Percentiles rank a stretch among this genome's conserved stretches.
These are phyloP conservation scores for Diplodia intermedia DNA, from an alignment of 2,329 filamentous ascomycete genomes.

Conservation along the genomic window DNA sequence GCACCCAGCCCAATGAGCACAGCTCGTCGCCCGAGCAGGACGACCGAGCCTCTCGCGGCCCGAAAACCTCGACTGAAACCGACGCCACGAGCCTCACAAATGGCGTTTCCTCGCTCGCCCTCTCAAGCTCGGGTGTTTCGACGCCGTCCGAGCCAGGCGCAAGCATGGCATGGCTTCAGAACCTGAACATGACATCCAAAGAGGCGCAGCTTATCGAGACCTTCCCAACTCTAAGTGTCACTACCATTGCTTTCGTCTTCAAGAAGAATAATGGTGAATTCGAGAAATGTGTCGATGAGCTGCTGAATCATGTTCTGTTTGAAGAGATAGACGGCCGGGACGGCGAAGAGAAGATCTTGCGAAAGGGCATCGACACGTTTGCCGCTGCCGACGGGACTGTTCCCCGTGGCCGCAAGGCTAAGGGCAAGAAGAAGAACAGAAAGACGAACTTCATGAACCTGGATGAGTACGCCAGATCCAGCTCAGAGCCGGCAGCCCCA, in stretches of 20 bases:
- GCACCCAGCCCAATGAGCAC: conserved; percentile 50
- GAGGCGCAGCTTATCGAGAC: conserved; percentile 68
- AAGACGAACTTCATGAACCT: conserved; percentile 42
- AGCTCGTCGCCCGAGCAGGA: conserved; percentile 33
- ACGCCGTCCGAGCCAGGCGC: conserved; percentile 9
- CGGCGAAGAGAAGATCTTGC: conserved; percentile 51
- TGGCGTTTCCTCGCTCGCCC: conserved; percentile 49
- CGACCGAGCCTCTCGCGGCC: conserved; percentile 31
- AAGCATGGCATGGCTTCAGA: conserved; percentile 41
- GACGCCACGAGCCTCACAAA: conserved; percentile 59
- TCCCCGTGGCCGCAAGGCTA: conserved; percentile 51
- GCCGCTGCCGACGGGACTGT: conserved; percentile 61
- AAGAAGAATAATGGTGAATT: conserved; percentile 72
- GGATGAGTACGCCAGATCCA: conserved; percentile 40
- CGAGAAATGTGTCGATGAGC: conserved; percentile 74
- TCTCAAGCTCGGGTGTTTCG: conserved; percentile 38
- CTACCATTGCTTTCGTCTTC: conserved; percentile 71
- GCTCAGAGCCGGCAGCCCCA: conserved; percentile 35
- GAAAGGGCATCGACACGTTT: conserved; percentile 85
- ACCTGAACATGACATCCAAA: conserved; percentile 61
- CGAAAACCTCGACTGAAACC: conserved; percentile 53
- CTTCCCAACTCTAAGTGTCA: conserved; percentile 72
- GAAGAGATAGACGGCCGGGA: conserved; percentile 67
- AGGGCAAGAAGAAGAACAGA: conserved; percentile 53
- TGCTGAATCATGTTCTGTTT: conserved; percentile 81